Conservation (phyloP, 352 stramenopile genomes). For the Globisporangium alternatum region DNA sequence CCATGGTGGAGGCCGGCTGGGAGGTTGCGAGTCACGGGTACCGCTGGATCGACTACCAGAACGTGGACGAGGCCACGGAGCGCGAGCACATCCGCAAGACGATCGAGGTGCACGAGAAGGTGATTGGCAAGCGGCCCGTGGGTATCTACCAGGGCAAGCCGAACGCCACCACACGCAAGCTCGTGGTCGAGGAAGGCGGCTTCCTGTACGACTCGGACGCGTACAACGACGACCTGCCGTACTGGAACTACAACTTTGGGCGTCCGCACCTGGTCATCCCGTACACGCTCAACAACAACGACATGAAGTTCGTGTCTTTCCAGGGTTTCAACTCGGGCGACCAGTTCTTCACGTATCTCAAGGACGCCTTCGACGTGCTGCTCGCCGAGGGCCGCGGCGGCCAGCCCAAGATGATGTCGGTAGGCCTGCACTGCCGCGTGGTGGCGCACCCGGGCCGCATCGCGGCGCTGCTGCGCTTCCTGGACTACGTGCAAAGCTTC, state of each 20-base stretch:
- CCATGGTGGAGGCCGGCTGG: conserved; percentile 92
- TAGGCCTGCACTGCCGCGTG: conserved; percentile 93
- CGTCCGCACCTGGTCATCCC: conserved; percentile 94
- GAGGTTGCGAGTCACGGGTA: conserved; percentile 94
- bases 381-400: conserved; percentile 88
- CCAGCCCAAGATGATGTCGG: conserved; percentile 94
- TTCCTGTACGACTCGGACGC: conserved; percentile 96
- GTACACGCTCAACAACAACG: conserved; percentile 95
- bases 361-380: conserved; percentile 86
- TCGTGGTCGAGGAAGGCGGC: conserved; percentile 91
- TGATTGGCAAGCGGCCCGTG: conserved; percentile 88
- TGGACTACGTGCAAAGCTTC: conserved; percentile 91
- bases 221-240: conserved; percentile 95
- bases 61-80: conserved; percentile 90
- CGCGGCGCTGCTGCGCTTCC: conserved; percentile 89
- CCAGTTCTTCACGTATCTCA: conserved; percentile 94
- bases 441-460: conserved; percentile 88
- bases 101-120: conserved; percentile 88
- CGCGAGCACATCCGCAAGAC: conserved; percentile 91
- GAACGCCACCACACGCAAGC: conserved; percentile 88
- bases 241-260: conserved; percentile 90
- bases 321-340: conserved; percentile 91
- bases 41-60: conserved; percentile 96
- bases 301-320: conserved; percentile 94
- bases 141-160: conserved; percentile 97